Evolutionary conservation across 257 asterid genomes (phyloP), one percentile per base, ranked within the genome.

Genomic region (Fraxinus excelsior): DNA sequence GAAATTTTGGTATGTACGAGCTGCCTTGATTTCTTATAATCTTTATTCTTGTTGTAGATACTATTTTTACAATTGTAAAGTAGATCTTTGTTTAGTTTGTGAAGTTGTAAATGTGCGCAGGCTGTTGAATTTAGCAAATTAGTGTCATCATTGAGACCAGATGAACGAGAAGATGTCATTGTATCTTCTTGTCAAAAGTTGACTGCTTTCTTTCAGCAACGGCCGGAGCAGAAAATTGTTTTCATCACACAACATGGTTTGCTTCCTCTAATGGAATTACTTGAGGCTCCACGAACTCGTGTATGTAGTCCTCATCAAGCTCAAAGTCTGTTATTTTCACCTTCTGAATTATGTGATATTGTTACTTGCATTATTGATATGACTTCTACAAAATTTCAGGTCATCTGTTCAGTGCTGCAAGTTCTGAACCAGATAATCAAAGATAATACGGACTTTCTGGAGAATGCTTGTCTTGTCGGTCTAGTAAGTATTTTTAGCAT

Each of bases 391-490:
- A 62, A 76, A 65, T 74, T 81, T 74, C 89, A 93, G 98, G 97
- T 91, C 58, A 89, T 89, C 56, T 91, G 99, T 84, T 87, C 97
- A 1, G 97, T 91, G 84, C 90, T 96, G 81, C 97, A 96, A 83
- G 96, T 96, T 78, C 87, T 96, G 73, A 96, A 96, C 83, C 91
- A 90, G 86, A 88, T 96, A 80, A 91, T 93, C 79, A 91, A 91
- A 88, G 98, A 91, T 82, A 93, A 91, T 85, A 86, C 95, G 10
- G 99, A 92, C 79, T 86, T 88, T 85, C 97, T 89, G 88, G 99
- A 93, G 87, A 93, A 93, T 89, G 99, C 99, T 83, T 93, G 99
- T 84, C 94, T 96, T 58, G 94, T 93, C 65, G 99, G 99, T 76
- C 92, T 96, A 73, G 99, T 96, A 87, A 93, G 98, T 93, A 80